Conservation (phyloP, 1,284 basidiomycete genomes). For the Sporisorium graminicola region DNA sequence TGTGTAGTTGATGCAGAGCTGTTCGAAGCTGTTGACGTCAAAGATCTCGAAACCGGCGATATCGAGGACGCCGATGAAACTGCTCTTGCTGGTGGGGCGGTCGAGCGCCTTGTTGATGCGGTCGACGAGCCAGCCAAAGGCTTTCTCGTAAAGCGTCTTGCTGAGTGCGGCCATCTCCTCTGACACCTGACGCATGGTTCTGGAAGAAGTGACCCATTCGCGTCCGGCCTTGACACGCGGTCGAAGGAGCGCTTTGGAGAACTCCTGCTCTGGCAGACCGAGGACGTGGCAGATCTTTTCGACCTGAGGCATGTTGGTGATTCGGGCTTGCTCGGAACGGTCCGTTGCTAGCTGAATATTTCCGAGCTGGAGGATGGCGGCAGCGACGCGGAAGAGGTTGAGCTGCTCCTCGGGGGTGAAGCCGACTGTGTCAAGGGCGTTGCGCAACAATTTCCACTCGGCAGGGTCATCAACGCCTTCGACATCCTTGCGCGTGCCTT, state of each 20-base stretch:
- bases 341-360: constrained; percentile 88
- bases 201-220: constrained; percentile 95
- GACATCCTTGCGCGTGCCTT: constrained; percentile 87
- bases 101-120: constrained; percentile 94
- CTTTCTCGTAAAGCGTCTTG: constrained; percentile 98
- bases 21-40: constrained; percentile 81
- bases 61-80: constrained; percentile 98
- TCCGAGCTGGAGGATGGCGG: constrained; percentile 93
- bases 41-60: constrained; percentile 98
- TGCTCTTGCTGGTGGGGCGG: constrained; percentile 86
- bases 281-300: constrained; percentile 94
- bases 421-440: constrained; percentile 86
- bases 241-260: constrained; percentile 78
- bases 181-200: constrained; percentile 89
- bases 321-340: constrained; percentile 87
- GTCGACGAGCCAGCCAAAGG: constrained; percentile 92
- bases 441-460: constrained; percentile 87
- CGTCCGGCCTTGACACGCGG: constrained; percentile 90
- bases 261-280: constrained; percentile 89
- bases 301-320: constrained; percentile 71
- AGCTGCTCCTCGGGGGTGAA: constrained; percentile 87
- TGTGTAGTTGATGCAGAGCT: constrained; percentile 98
- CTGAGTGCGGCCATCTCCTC: constrained; percentile 93
- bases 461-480: constrained; percentile 93
- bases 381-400: constrained; percentile 93